Conservation (phyloP, 495 filamentous ascomycete genomes). For the Hypoxylon intermedium region DNA sequence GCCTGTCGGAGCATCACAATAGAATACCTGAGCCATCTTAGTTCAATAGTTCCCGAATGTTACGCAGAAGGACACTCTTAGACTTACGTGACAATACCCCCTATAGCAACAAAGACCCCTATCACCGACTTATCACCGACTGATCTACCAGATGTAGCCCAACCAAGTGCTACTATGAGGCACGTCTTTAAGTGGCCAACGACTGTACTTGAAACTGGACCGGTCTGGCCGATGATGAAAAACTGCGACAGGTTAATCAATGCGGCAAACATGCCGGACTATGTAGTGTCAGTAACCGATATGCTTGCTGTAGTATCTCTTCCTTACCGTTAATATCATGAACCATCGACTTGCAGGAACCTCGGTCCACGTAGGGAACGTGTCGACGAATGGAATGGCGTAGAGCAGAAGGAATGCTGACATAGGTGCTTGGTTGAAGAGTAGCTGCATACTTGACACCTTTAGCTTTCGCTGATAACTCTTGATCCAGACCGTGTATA, state of each 20-base stretch:
- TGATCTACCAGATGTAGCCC: conserved; percentile 59
- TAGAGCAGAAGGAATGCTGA: conserved; percentile 69
- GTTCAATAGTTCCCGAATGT: conserved; percentile 5
- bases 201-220: conserved; percentile 73
- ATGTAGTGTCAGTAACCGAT: conserved; percentile 33
- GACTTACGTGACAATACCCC: conserved; percentile 63
- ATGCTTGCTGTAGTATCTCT: conserved; percentile 12
- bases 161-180: conserved; percentile 64
- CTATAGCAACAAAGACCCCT: conserved; percentile 61
- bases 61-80: neutral
- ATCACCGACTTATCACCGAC: conserved; percentile 60
- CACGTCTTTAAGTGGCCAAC: conserved; percentile 73
- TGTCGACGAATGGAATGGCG: conserved; percentile 70
- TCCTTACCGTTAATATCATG: conserved; percentile 62
- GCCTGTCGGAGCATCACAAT: conserved; percentile 55
- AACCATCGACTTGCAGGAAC: conserved; percentile 59
- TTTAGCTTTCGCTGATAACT: conserved; percentile 70
- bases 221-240: conserved; percentile 74
- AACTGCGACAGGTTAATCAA: conserved; percentile 78
- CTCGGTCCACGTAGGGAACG: conserved; percentile 60
- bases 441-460: conserved; percentile 74
- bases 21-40: conserved; percentile 52
- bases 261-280: conserved; percentile 67
- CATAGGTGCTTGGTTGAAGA: conserved; percentile 74
- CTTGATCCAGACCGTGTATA: conserved; percentile 75